Evolutionary conservation across 2,329 filamentous ascomycete species (phyloP), one percentile per base, ranked within the genome.

Genomic region (Conoideocrella luteorostrata): DNA sequence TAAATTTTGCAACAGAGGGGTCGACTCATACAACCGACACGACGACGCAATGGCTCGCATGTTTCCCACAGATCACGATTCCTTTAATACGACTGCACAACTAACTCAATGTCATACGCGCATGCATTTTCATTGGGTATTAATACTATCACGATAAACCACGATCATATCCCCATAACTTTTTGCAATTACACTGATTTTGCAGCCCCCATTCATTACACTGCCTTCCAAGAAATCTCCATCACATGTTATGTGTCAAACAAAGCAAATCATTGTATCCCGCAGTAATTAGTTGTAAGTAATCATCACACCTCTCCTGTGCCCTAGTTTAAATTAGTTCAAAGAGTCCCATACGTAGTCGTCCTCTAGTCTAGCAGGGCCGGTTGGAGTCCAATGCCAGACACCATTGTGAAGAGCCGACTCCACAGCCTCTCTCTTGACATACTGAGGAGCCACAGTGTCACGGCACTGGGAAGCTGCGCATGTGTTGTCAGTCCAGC

Each of bases 401-500:
- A 65, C 52, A 20, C 63, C 62, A 40, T 50, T 52, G 17, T 55
- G 57, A 21, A 64, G 47, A 30, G 58, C 57, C 17, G 54, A 55
- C 26, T 57, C 52, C 13, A 63, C 54, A 26, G 52, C 56, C 42
- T 66, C 57, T 20, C 62, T 56, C 53, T 62, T 64, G 44, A 55
- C 56, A 18, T 47, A 49, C 29, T 58, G 54, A 17, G 56, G 48
- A 15, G 50, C 46, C 2, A 48, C 47, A 22, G 46, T 51, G 5
- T 53, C 52, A 30, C 66, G 66, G 39, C 66, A 69, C 33, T 49
- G 50, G 6, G 61, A 58, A 34, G 66, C 64, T 20, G 62, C 56
- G 46, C 66, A 69, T 36, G 56, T 62, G 45, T 67, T 69, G 50
- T 69, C 64, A 15, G 53, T 65, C 66, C 66, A 69, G 36, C 65